Percentiles rank a stretch among this genome's conserved stretches.
phyloP scores from a whole-genome alignment of 306 rosid genomes.

The Quercus cerris region DNA sequence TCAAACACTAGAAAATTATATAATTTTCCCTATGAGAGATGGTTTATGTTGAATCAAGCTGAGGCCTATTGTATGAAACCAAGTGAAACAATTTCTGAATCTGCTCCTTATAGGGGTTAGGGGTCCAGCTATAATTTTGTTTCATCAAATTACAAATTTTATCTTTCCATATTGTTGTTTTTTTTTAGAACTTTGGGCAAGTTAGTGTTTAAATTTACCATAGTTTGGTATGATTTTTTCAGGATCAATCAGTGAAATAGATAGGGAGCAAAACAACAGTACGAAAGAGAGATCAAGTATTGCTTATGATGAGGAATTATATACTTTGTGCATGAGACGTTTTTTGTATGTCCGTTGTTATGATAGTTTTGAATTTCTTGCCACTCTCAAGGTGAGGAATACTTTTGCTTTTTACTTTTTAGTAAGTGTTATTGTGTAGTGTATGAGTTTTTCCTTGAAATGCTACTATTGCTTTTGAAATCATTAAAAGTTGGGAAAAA shows the following conservation, averaged over 20 bases:
- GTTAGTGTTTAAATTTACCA: neutral
- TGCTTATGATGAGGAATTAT: conserved; percentile 33
- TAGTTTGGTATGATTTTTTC: neutral
- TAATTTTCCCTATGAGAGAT: no score
- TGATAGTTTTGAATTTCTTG: conserved; percentile 72
- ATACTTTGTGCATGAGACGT: conserved; percentile 62
- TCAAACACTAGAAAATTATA: no score
- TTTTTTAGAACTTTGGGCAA: neutral
- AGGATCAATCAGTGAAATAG: conserved; percentile 17
- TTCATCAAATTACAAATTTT: neutral
- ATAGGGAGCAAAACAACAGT: conserved; percentile 1
- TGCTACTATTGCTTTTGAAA: neutral
- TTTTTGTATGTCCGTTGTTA: conserved; percentile 75
- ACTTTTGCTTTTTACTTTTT: neutral
- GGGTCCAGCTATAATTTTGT: neutral
- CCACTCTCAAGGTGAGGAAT: conserved; percentile 71
- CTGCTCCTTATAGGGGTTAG: neutral
- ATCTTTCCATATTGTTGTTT: neutral
- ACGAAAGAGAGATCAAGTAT: conserved; percentile 19
- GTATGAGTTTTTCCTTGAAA: neutral
- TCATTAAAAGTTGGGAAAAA: neutral
- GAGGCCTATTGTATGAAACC: neutral
- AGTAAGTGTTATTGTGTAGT: neutral
- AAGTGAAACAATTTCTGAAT: neutral
- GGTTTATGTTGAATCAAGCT: no score